Base-by-base conservation (phyloP, 2,329 filamentous ascomycete species). In the Neonectria coccinea region DNA sequence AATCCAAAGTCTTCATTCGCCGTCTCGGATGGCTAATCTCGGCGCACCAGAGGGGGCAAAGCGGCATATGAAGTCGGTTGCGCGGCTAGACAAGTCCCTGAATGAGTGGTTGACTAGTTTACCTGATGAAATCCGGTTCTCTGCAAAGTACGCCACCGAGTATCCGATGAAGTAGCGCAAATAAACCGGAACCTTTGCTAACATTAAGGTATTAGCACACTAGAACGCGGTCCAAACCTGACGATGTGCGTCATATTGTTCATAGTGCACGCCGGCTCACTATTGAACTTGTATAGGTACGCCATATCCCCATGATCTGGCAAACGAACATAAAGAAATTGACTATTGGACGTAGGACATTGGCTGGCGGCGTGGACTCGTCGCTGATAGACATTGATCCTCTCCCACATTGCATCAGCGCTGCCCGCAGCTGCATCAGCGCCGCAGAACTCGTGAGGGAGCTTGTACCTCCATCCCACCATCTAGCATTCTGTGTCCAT, bases 171-270 rank as follows among this genome's bases (percentile, higher is more conserved):
- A 22, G 22, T 22, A 22, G 22, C 22, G 22, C 22, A 22, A 22
- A 22, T 22, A 4, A 22, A 4, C 22, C 22, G 4, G 22, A 22
- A 22, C 22, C 22, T 11, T 7, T 48, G 22, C 45, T 48, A 16
- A 48, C 25, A 48, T 14, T 16, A 5, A 3, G 9, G 8, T 1
- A 7, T n/a, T 14, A 45, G 22, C 22, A 11, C 8, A 10, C 31
- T 56, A 4, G 63, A 66, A 14, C 54, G 66, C 1, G 62, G 66
- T 5, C 61, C 67, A 7, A 61, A 70, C n/a, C 64, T 75, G 27
- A 68, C 71, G 16, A 74, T 75, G 71, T 71, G 74, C 58, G 72
- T 74, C 4, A 73, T 76, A 14, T 65, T 72, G 18, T 76, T 75
- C 52, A 73, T 76, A 9, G 47, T 75, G 12, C 74, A 75, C 59